A percentile compares a stretch with the other conserved stretches of the same genome.
phyloP scores from a whole-genome alignment of 805 yeast genomes.

The Zygoascus bituminiphila region DNA sequence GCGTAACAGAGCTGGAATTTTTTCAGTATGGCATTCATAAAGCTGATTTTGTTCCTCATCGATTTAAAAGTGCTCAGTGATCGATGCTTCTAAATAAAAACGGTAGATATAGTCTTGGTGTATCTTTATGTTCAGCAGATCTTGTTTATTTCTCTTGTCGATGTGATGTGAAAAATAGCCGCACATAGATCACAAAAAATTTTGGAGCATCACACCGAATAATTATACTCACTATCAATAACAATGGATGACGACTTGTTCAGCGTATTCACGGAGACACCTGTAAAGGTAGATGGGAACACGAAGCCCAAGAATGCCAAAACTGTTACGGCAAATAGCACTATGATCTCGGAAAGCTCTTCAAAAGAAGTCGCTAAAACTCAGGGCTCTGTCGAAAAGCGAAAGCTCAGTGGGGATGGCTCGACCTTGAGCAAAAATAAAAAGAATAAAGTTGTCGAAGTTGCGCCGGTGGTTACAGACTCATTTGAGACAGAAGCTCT shows the following conservation, averaged over 20 bases:
- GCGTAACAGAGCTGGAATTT: too few relatives aligned
- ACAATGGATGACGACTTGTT: constrained; percentile 24
- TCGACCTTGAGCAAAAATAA: background rate
- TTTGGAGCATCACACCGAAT: background rate
- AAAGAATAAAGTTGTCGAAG: constrained; percentile 7
- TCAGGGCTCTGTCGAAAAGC: background rate
- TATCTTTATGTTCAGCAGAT: too few relatives aligned
- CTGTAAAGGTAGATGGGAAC: constrained; percentile 9
- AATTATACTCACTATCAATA: background rate
- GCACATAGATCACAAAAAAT: background rate
- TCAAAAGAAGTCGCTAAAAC: constrained; percentile 1
- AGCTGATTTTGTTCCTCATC: too few relatives aligned
- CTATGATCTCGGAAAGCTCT: background rate
- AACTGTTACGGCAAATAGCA: constrained; percentile 1
- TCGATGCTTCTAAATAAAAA: too few relatives aligned
- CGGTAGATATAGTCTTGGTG: too few relatives aligned
- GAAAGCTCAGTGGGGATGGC: background rate
- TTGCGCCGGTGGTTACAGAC: constrained; percentile 58
- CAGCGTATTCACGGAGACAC: constrained; percentile 26
- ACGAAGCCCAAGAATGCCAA: background rate
- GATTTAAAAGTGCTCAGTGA: too few relatives aligned
- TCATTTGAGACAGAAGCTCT: constrained; percentile 83
- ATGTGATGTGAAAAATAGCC: background rate
- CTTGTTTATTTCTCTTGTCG: too few relatives aligned
- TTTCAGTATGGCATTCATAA: too few relatives aligned